Base-by-base conservation (phyloP, 2,329 filamentous ascomycete species). In the Pezicula rhizophila region DNA sequence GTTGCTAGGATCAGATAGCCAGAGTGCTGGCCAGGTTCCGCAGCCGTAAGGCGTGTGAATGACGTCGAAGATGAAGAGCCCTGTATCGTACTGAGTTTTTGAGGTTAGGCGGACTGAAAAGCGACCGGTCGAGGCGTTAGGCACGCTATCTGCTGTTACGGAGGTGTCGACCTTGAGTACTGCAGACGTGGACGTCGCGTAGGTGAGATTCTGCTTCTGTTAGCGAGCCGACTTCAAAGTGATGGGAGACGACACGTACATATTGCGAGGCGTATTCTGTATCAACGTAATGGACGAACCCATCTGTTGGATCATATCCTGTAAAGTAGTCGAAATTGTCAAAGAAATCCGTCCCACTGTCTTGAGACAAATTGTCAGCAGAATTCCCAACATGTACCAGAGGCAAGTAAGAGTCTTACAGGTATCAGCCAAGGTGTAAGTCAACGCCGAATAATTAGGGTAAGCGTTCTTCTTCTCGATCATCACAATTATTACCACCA, bases 91-190 rank as follows among this genome's bases (percentile, higher is more conserved):
- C 40, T 68, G 65, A 31, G 72, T 71, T 42, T 72, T 78, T 56
- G 76, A 79, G 11, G 72, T 69, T 17, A 95, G 69, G 14, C 89
- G 84, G 10, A 65, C 59, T 14, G 60, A 63, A 47, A 61, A 59
- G 3, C 62, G 58, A 25, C 62, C 61, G 6, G 57, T 61, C 1
- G 56, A 59, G 15, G 60, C 83, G 79, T 86, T 18, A 75, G 80
- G 82, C 0, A 73, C 79, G 2, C 74, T 74, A 2, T 57, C 53
- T 2, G 71, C 75, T 8, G 72, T 72, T 14, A 81, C 77, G 2
- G 71, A 73, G 10, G 79, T 81, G 61, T 86, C 82, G 44, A 86
- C 82, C 39, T 68, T 71, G 26, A 87, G 62, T 15, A 85, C 58
- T 8, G 80, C 81, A 0, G 76, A 71, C 35, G 67, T 65, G 1